A percentile compares a stretch with the other conserved stretches of the same genome.
Conservation (phyloP, 805 yeast genomes). For the Candida cerambycidarum region DNA sequence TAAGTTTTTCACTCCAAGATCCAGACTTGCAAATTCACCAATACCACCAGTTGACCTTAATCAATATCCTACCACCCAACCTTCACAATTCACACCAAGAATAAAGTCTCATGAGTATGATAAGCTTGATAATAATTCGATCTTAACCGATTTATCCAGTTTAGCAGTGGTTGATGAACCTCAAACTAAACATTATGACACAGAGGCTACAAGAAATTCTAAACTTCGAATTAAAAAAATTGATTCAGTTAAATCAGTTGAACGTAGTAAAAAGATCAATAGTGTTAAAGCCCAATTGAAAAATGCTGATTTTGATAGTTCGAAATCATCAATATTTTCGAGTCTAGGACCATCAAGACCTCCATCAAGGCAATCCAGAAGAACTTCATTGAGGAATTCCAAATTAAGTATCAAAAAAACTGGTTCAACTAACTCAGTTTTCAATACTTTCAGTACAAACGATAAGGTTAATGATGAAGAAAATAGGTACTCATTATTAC, state of each 20-base stretch:
- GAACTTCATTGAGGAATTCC: background rate
- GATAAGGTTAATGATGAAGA: background rate
- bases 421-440: constrained; percentile 8
- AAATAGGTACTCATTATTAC: constrained; percentile 3
- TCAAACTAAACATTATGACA: background rate
- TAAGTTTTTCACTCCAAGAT: background rate
- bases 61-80: background rate
- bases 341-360: constrained; percentile 1
- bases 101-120: too few relatives aligned
- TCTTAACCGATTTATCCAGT: constrained; percentile 7
- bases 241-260: background rate
- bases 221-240: background rate
- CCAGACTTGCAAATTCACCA: constrained; percentile 3
- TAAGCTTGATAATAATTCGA: constrained; percentile 4
- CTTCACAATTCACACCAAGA: background rate
- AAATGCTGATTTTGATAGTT: constrained; percentile 1
- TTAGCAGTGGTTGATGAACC: constrained; percentile 5
- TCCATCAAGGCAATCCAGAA: constrained; percentile 1
- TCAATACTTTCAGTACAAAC: constrained; percentile 3
- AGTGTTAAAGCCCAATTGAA: constrained; percentile 1
- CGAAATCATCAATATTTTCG: background rate
- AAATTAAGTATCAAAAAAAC: background rate
- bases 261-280: background rate
- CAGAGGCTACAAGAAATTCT: background rate
- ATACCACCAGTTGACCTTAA: background rate